Evolutionary conservation across 805 yeast genomes (phyloP), one percentile per base, ranked within the genome.

Genomic region (Blastobotrys muscicola): DNA sequence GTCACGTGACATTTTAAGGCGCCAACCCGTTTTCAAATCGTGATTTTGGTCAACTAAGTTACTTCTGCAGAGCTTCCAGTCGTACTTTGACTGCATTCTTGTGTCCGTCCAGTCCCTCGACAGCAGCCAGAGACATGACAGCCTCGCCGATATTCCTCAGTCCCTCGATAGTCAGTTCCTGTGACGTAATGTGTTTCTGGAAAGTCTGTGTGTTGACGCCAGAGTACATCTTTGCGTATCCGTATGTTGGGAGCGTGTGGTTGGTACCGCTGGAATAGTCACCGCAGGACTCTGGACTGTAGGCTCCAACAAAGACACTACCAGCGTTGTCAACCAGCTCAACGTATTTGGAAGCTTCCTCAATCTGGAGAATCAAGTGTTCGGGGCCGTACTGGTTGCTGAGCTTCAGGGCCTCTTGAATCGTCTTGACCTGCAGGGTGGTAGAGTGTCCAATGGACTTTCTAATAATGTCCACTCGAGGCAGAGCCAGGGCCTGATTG

Each of bases 201-300:
- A 85, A 92, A 0, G 97, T 87, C 41, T 87, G 80, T 16, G 97
- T 92, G 69, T 92, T 92, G 44, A 89, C 97, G 49, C 99, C 99
- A 52, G 94, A 81, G 68, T 92, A 92, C 75, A 86, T 94, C 68
- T 87, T 82, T 36, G 99, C 97, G 59, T 90, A 92, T 41, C 99
- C 99, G 60, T 92, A 92, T 0, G 99, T 92, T 46, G 99, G 99
- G 56, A 92, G 74, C 0, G 99, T 92, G 68, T 92, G 99, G 72
- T 92, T 92, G 4, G 99, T 92, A 62, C 99, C 99, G 48, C 89
- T 77, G 0, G 97, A 89, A 68, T 92, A 92, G 68, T 92, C 99
- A 59, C 99, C 99, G 64, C 97, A 89, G 2, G 95, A 83, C 64
- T 92, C 99, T 41, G 99, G 98, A 2, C 96, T 84, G 63, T 83